Evolutionary conservation across 1,284 basidiomycete genomes (phyloP), one percentile per base, ranked within the genome.

Genomic region (Cryptococcus jaspeensis): DNA sequence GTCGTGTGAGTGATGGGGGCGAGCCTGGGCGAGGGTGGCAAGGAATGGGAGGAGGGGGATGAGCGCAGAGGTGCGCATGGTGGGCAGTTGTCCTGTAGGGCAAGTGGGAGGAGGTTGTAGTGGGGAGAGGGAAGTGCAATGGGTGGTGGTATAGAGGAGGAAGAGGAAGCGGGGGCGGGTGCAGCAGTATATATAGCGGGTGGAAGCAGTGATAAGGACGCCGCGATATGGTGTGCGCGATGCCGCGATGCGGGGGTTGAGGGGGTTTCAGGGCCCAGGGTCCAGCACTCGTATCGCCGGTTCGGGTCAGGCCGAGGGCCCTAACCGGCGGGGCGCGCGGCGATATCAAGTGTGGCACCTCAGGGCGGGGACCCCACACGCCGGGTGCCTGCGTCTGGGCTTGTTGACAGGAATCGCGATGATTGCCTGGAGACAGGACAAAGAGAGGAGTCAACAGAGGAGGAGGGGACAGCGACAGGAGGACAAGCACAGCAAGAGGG

Each of bases 41-140:
- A 78, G 69, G 22, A 71, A 52, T 39, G 76, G 76, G 28, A 78
- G 66, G 45, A 78, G 69, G 48, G 76, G 60, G 50, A 77, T 46
- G 53, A 77, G 73, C 58, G 74, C 74, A 22, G 73, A 52, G 18
- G 66, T 57, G 60, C 70, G 72, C 75, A 77, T 77, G 62, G 56
- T 65, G 64, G n/a, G n/a, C 28, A 32, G 28, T 4, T 40, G 46
- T 12, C 28, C 39, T 39, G 49, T 46, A 44, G 28, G 56, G 52
- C 38, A 49, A 42, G n/a, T 55, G 40, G 37, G 28, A 15, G 56
- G 22, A 38, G 15, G 16, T 11, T 46, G 32, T n/a, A 37, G 28
- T 20, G 16, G 13, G 18, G 20, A 25, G 44, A 11, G 6, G 28
- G 6, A 18, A 23, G 18, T 47, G 37, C 40, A 47, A 20, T 18